Conservation (phyloP, 345 rosid genomes). For the Populus alba region DNA sequence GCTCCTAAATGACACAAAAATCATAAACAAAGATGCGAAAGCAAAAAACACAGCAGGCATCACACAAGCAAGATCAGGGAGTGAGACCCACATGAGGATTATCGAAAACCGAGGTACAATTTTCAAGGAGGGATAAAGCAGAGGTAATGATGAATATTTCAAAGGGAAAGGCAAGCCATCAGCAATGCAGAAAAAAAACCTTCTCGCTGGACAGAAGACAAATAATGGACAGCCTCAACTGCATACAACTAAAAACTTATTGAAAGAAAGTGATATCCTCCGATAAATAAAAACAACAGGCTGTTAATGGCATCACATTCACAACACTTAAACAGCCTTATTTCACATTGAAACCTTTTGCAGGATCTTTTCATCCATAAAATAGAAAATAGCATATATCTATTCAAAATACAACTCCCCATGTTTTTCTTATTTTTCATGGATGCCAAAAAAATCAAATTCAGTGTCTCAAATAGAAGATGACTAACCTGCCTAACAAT, state of each 20-base stretch:
- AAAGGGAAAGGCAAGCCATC: not conserved
- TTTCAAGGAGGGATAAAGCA: not conserved
- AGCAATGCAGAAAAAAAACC: too few species aligned
- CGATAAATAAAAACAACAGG: not conserved
- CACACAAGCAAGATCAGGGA: not conserved
- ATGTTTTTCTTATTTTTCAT: not conserved
- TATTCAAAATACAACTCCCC: not conserved
- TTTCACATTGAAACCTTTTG: not conserved
- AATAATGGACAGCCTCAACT: not conserved
- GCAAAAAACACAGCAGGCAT: not conserved
- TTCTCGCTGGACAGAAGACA: not conserved
- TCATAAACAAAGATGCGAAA: not conserved
- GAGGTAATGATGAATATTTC: not conserved
- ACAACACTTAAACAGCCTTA: not conserved
- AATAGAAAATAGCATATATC: not conserved
- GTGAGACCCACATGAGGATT: not conserved
- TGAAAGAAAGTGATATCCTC: not conserved
- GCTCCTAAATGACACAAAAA: not conserved
- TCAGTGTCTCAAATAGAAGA: conserved; percentile 2
- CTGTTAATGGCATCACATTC: not conserved
- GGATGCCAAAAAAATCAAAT: not conserved
- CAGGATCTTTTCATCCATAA: not conserved
- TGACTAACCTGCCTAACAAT: conserved; percentile 85
- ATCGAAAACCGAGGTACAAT: not conserved
- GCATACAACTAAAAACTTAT: not conserved